Evolutionary conservation across 331 rosid genomes (phyloP), one percentile per base, ranked within the genome.

Genomic region (Pyracantha coccinea): DNA sequence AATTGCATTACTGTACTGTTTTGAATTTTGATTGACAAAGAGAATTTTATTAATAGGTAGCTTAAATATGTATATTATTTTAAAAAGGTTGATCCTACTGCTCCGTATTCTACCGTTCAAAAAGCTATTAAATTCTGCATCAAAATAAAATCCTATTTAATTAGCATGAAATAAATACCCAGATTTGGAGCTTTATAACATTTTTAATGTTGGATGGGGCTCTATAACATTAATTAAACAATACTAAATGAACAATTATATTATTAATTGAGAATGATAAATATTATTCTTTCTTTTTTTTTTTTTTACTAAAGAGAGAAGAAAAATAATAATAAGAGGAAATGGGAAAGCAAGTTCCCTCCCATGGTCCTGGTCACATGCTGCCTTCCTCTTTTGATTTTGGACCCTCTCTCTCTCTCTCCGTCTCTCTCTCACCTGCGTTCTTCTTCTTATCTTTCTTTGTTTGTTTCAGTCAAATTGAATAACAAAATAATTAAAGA

Each of bases 361-460:
- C 79, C 72, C 66, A 1, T 32, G 19, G 83, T 83, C 78, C 54
- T 83, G 83, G 80, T 86, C 91, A 87, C 92, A 80, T 78, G 91
- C 73, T 47, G 65, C 64, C 82, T 83, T 61, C 79, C 83, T 59
- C 45, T 47, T 54, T 69, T 38, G 58, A n/a, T 12, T 44, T 44
- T 44, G 68, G 83, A 85, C 77, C 81, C 77, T 7, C 60, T 17
- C 24, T 17, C 58, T 53, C 58, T 50, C 66, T 11, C 58, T 24
- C 52, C 8, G 11, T 2, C 14, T 41, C 47, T 11, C 15, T 10
- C 47, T 41, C 15, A 38, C 45, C 0, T 9, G 44, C 14, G 16
- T 41, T 88, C 90, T 85, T 75, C 85, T 84, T 58, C 16, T 58
- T 52, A 7, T 16, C 21, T 89, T 83, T 77, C 78, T 82, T 86